Conservation (phyloP, 768 basidiomycete genomes). For the Collybia sordida region DNA sequence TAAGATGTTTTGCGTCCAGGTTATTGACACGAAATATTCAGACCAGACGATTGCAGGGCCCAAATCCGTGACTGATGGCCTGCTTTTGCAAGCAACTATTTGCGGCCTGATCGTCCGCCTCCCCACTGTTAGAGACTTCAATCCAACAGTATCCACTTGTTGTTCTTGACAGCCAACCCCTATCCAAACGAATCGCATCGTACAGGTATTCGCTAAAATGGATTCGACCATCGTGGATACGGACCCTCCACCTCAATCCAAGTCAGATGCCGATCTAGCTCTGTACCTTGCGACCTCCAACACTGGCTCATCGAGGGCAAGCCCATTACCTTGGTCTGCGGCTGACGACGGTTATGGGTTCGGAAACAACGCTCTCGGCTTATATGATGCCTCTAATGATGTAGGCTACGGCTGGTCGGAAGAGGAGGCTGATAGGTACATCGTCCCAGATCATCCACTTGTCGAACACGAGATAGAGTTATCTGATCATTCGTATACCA, state of each 20-base stretch:
- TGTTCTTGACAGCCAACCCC: too few relatives aligned
- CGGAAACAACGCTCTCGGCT: neutral
- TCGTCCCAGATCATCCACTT: neutral
- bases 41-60: too few relatives aligned
- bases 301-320: neutral
- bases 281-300: neutral
- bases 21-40: too few relatives aligned
- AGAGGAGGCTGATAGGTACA: neutral
- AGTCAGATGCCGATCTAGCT: neutral
- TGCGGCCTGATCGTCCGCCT: too few relatives aligned
- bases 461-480: neutral
- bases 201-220: neutral
- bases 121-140: too few relatives aligned
- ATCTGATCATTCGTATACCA: conserved; percentile 1
- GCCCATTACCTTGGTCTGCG: conserved; percentile 1
- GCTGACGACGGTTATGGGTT: conserved; percentile 2
- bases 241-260: neutral
- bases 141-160: too few relatives aligned
- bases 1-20: too few relatives aligned
- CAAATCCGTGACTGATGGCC: too few relatives aligned
- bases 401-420: neutral
- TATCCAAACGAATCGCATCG: too few relatives aligned
- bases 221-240: neutral
- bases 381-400: neutral
- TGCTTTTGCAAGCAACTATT: too few relatives aligned